phyloP scores from a whole-genome alignment of 768 basidiomycete genomes.

The Mycena vulgaris region DNA sequence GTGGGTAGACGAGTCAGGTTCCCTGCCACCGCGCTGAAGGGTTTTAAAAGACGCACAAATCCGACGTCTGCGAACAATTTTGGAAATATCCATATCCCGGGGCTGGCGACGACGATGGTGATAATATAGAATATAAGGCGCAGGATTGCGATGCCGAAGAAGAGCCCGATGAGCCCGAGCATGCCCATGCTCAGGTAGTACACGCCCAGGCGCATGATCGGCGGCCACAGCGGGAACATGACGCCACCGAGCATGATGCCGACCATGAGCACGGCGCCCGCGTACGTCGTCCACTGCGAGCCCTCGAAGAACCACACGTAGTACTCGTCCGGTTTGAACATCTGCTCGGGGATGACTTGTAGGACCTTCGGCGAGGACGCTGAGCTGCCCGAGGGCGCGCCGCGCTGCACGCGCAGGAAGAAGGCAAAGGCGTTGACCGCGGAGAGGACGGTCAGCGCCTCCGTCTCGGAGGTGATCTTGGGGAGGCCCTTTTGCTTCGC shows the following conservation, averaged over 20 bases:
- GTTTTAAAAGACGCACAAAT: conserved; percentile 83
- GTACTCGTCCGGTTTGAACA: conserved; percentile 85
- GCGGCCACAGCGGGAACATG: conserved; percentile 99
- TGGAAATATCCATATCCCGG: conserved; percentile 99
- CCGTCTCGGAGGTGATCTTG: conserved; percentile 79
- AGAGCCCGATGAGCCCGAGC: conserved; percentile 89
- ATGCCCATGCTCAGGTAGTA: conserved; percentile 95
- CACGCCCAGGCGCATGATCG: conserved; percentile 91
- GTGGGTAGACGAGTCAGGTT: conserved; percentile 7
- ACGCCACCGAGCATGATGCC: conserved; percentile 94
- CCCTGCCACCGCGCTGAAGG: too few species aligned
- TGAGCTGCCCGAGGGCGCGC: conserved; percentile 72
- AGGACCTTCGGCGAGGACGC: conserved; percentile 85
- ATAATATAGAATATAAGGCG: conserved; percentile 95
- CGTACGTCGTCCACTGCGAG: conserved; percentile 93
- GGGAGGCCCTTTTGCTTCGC: conserved; percentile 87
- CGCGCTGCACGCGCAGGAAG: conserved; percentile 93
- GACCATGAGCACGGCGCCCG: conserved; percentile 93
- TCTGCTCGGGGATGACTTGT: conserved; percentile 85
- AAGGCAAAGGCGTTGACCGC: conserved; percentile 88
- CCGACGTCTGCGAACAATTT: conserved; percentile 98
- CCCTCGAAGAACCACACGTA: conserved; percentile 99
- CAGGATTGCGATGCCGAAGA: conserved; percentile 92
- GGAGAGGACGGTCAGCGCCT: conserved; percentile 78
- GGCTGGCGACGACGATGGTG: conserved; percentile 87